phyloP scores from a whole-genome alignment of 2,329 filamentous ascomycete species.

The Escovopsis sp. region DNA sequence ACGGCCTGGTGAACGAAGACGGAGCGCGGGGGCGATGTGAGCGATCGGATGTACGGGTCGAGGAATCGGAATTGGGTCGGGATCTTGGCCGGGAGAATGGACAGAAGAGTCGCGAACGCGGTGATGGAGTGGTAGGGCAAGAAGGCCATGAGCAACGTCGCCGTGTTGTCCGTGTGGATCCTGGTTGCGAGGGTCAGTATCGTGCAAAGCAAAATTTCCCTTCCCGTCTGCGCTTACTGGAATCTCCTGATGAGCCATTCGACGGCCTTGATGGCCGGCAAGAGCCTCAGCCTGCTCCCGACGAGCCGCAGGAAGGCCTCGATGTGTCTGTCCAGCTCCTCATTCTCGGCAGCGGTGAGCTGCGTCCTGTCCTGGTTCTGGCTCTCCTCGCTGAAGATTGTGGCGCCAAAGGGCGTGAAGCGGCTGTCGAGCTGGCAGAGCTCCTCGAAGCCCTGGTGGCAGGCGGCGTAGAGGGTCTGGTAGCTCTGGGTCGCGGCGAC shows the following conservation, averaged over 20 bases:
- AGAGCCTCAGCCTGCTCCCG: conserved; percentile 62
- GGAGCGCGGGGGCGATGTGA: conserved; percentile 62
- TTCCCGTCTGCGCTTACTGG: conserved; percentile 35
- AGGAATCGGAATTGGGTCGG: conserved; percentile 71
- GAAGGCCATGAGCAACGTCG: conserved; percentile 66
- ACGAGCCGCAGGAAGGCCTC: conserved; percentile 73
- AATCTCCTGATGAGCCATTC: conserved; percentile 94
- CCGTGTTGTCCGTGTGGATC: conserved; percentile 82
- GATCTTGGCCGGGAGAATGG: conserved; percentile 66
- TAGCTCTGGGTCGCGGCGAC: conserved; percentile 80
- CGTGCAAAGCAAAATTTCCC: not conserved
- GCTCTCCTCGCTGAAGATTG: conserved; percentile 87
- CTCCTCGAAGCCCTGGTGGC: conserved; percentile 79
- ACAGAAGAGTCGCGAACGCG: conserved; percentile 72
- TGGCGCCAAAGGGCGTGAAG: conserved; percentile 59
- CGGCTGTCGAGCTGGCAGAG: conserved; percentile 74
- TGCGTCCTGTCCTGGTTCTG: conserved; percentile 75
- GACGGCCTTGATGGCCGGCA: conserved; percentile 76
- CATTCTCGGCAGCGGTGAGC: conserved; percentile 70
- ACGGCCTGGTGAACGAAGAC: conserved; percentile 73
- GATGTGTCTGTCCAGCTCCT: conserved; percentile 61
- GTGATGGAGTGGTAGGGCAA: conserved; percentile 82
- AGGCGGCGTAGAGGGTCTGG: conserved; percentile 75
- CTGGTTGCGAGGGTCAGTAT: conserved; percentile 27
- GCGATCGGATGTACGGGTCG: conserved; percentile 67